These are phyloP conservation scores for Penicillium verrucosum DNA, from an alignment of 2,329 filamentous ascomycete genomes.

Conservation along the genomic window DNA sequence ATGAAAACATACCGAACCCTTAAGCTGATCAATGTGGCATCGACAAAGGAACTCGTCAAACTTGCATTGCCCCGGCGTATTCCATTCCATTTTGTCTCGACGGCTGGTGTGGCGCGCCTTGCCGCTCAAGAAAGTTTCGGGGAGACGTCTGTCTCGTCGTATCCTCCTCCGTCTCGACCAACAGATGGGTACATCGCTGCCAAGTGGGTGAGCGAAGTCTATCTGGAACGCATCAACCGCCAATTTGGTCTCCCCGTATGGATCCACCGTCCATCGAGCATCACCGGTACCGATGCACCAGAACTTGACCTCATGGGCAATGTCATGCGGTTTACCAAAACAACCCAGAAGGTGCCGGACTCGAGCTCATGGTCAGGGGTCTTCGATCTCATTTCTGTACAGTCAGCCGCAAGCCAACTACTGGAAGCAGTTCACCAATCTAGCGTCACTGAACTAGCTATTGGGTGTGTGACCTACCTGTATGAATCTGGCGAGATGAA, in stretches of 20 bases:
- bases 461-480: not conserved
- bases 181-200: conserved; percentile 36
- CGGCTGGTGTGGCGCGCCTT: conserved; percentile 20
- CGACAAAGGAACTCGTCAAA: conserved; percentile 26
- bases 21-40: conserved; percentile 26
- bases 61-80: conserved; percentile 21
- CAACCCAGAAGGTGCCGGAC: conserved; percentile 16
- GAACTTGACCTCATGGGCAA: conserved; percentile 23
- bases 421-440: conserved; percentile 10
- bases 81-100: conserved; percentile 34
- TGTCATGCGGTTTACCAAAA: conserved; percentile 17
- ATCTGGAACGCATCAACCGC: conserved; percentile 31
- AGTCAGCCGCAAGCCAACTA: conserved; percentile 17
- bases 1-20: conserved; percentile 31
- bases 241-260: conserved; percentile 21
- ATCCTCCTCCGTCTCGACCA: conserved; percentile 27
- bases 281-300: conserved; percentile 17
- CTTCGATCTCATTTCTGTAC: conserved; percentile 22
- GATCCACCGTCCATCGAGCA: conserved; percentile 33
- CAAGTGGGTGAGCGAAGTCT: conserved; percentile 42
- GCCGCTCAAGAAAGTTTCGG: conserved; percentile 12
- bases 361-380: conserved; percentile 17
- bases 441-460: not conserved
- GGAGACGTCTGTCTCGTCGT: conserved; percentile 13
- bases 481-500: conserved; percentile 19